Conservation (phyloP, 2,329 filamentous ascomycete genomes). For the Pyrenochaeta sp. region DNA sequence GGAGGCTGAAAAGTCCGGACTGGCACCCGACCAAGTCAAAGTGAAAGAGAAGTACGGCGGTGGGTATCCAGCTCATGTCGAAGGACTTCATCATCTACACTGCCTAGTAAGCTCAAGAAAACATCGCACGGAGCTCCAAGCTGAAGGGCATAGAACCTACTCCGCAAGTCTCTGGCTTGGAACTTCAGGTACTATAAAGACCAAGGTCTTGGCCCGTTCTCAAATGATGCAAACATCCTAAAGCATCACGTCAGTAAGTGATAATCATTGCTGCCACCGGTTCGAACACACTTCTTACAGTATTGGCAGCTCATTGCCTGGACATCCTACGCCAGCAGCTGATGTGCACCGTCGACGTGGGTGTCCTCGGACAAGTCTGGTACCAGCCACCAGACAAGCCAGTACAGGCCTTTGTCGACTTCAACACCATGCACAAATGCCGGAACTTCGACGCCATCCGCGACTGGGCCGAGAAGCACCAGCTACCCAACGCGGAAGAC, state of each 20-base stretch:
- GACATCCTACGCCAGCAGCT: slow-evolving; percentile 69
- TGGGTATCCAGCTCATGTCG: slow-evolving; percentile 65
- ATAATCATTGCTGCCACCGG: too few species aligned
- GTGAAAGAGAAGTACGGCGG: slow-evolving; percentile 64
- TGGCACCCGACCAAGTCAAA: slow-evolving; percentile 64
- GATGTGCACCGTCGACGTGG: slow-evolving; percentile 69
- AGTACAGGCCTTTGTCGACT: slow-evolving; percentile 65
- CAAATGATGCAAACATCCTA: slow-evolving; percentile 62
- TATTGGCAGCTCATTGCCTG: slow-evolving; percentile 60
- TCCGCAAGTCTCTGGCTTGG: slow-evolving; percentile 66
- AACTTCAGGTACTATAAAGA: slow-evolving; percentile 66
- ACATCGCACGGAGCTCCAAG: neutral
- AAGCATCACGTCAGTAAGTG: slow-evolving; percentile 65
- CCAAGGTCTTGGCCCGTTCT: slow-evolving; percentile 61
- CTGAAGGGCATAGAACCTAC: slow-evolving; percentile 57
- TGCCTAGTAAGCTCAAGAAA: slow-evolving; percentile 56
- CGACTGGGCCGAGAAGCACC: slow-evolving; percentile 62
- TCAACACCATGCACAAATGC: slow-evolving; percentile 67
- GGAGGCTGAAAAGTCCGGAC: slow-evolving; percentile 58
- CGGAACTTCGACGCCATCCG: slow-evolving; percentile 64
- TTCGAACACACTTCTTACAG: slow-evolving; percentile 4
- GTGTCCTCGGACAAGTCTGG: slow-evolving; percentile 69
- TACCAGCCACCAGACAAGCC: slow-evolving; percentile 57
- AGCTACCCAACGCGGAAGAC: slow-evolving; percentile 50
- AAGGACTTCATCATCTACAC: slow-evolving; percentile 65